A percentile compares a stretch with the other conserved stretches of the same genome.
Conservation (phyloP, 2,329 filamentous ascomycete species). For the Colletotrichum sp. region DNA sequence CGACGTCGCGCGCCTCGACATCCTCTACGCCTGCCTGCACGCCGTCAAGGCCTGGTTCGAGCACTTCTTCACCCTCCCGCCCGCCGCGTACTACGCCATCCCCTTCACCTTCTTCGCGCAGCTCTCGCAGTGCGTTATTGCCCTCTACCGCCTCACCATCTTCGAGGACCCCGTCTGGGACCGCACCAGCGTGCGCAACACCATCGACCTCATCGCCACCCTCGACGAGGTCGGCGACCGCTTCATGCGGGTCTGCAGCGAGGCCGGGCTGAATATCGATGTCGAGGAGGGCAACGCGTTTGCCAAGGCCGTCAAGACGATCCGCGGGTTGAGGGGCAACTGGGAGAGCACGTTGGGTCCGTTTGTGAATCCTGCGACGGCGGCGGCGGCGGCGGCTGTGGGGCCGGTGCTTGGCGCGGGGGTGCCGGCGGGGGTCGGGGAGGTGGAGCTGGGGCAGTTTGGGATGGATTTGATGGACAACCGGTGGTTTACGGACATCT, state of each 20-base stretch:
- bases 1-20: conserved; percentile 28
- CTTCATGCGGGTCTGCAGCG: not conserved
- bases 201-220: conserved; percentile 38
- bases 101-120: conserved; percentile 39
- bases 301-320: conserved; percentile 37
- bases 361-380: not conserved
- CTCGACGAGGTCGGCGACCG: conserved; percentile 27
- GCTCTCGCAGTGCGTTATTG: conserved; percentile 35
- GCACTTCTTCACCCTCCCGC: conserved; percentile 36
- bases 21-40: conserved; percentile 32
- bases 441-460: conserved; percentile 9
- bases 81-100: conserved; percentile 32
- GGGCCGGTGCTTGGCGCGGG: not conserved
- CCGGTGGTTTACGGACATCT: conserved; percentile 16
- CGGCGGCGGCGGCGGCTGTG: conserved; percentile 13
- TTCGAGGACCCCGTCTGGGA: conserved; percentile 45
- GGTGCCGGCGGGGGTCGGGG: not conserved
- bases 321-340: conserved; percentile 34
- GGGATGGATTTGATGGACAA: conserved; percentile 15
- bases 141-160: conserved; percentile 35
- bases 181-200: conserved; percentile 31
- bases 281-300: conserved; percentile 34
- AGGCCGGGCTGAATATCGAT: conserved; percentile 16
- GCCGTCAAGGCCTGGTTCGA: conserved; percentile 30
- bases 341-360: conserved; percentile 40